Percentiles rank a stretch among this genome's conserved stretches.
Evolutionary conservation across 495 filamentous ascomycete genomes (phyloP).

Genomic region (Penicillium ucsense): DNA sequence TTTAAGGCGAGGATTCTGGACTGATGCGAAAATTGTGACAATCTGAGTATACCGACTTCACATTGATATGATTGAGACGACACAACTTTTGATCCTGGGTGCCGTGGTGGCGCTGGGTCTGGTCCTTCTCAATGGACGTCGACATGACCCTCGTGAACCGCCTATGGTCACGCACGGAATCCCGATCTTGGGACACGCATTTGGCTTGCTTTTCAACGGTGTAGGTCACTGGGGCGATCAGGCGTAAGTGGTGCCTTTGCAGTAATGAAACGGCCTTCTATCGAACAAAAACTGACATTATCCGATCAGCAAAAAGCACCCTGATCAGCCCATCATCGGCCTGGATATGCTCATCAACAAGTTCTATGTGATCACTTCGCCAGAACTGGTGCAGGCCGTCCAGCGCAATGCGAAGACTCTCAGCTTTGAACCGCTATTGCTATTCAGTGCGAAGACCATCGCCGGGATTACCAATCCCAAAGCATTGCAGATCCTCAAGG

Average conservation of each 20-base stretch:
- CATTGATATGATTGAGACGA: conserved; percentile 8
- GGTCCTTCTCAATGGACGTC: conserved; percentile 1
- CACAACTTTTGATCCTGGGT: conserved; percentile 5
- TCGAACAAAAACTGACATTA: background rate
- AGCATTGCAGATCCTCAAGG: conserved; percentile 9
- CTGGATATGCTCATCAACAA: conserved; percentile 33
- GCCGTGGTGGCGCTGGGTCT: conserved; percentile 5
- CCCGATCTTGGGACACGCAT: conserved; percentile 37
- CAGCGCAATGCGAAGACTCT: conserved; percentile 33
- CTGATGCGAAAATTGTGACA: no score
- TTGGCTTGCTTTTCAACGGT: conserved; percentile 30
- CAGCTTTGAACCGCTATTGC: conserved; percentile 30
- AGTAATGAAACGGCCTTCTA: background rate
- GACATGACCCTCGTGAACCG: conserved; percentile 35
- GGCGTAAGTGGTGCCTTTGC: conserved; percentile 1
- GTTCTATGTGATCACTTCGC: conserved; percentile 35
- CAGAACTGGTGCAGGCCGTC: conserved; percentile 28
- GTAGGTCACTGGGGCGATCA: conserved; percentile 19
- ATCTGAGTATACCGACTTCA: no score
- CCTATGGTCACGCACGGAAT: conserved; percentile 26
- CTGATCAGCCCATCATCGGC: conserved; percentile 28
- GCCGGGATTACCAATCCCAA: conserved; percentile 9
- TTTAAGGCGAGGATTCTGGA: no score
- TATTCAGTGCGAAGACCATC: conserved; percentile 8
- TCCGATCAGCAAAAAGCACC: conserved; percentile 10